Evolutionary conservation across 495 filamentous ascomycete species (phyloP).

Genomic region (Paragyromitra xinjiangensis): DNA sequence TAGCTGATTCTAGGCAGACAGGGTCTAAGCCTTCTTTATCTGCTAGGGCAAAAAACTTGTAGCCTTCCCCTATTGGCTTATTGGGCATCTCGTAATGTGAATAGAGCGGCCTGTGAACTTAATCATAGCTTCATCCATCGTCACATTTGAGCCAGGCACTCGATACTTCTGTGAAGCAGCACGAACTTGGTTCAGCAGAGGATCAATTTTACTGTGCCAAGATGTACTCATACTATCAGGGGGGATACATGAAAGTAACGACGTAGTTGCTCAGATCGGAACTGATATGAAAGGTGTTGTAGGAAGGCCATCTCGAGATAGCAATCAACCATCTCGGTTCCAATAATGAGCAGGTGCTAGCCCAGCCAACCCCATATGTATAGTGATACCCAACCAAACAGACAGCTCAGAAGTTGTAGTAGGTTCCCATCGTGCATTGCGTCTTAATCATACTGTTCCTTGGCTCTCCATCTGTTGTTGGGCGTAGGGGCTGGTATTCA

Average conservation of each 20-base stretch:
- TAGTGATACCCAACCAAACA: neutral
- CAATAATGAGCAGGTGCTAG: neutral
- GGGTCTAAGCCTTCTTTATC: conserved; percentile 8
- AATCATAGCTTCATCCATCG: conserved; percentile 35
- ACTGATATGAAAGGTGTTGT: neutral
- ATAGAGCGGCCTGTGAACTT: conserved; percentile 11
- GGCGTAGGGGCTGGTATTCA: neutral
- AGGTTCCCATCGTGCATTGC: neutral
- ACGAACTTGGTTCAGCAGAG: neutral
- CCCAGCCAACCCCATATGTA: neutral
- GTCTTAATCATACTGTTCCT: neutral
- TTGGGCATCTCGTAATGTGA: conserved; percentile 24
- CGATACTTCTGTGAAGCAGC: conserved; percentile 3
- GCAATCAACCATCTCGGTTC: neutral
- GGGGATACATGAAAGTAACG: neutral
- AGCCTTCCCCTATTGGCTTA: conserved; percentile 34
- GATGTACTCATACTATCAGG: neutral
- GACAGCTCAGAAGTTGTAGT: neutral
- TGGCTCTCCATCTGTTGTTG: neutral
- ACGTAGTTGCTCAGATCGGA: neutral
- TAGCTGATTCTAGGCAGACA: neutral
- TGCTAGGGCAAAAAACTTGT: conserved; percentile 24
- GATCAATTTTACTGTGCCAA: neutral
- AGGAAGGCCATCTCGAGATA: neutral
- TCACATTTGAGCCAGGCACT: conserved; percentile 6